These are phyloP conservation scores for Arthroderma sp. DNA, from an alignment of 2,329 filamentous ascomycete species.

Conservation along the genomic window DNA sequence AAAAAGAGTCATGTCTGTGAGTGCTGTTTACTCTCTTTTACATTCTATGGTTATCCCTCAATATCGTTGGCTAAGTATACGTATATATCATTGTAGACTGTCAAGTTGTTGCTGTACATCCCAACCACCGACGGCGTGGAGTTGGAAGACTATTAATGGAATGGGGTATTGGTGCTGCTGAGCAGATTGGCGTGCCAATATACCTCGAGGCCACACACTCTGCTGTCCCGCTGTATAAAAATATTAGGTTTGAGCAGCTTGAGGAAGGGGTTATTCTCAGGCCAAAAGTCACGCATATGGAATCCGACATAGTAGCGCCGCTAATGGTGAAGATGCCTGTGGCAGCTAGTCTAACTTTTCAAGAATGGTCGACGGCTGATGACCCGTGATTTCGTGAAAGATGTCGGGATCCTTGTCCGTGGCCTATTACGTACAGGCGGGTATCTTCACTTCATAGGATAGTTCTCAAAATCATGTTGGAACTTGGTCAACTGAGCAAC, in stretches of 20 bases:
- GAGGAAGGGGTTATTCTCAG: conserved; percentile 30
- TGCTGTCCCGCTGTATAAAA: conserved; percentile 26
- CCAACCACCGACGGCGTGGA: conserved; percentile 29
- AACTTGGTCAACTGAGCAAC: no score
- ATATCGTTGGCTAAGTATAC: background rate
- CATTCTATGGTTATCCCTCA: conserved; percentile 2
- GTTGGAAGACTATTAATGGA: conserved; percentile 28
- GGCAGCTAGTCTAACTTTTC: conserved; percentile 20
- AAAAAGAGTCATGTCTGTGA: conserved; percentile 31
- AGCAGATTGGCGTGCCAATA: conserved; percentile 20
- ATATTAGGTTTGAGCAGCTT: conserved; percentile 28
- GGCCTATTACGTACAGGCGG: no score
- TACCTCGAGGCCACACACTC: conserved; percentile 28
- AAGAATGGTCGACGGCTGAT: conserved; percentile 18
- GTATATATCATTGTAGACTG: conserved; percentile 18
- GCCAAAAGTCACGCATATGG: conserved; percentile 22
- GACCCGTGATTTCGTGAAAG: background rate
- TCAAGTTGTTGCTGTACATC: conserved; percentile 28
- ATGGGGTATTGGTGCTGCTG: conserved; percentile 26
- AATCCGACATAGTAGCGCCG: conserved; percentile 27
- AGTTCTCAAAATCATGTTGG: no score
- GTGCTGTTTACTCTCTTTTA: conserved; percentile 10
- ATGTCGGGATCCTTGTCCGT: background rate
- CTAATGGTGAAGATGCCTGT: conserved; percentile 33
- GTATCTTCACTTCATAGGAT: no score